Conservation (phyloP, 164 flowering plant genomes). For the Annona cherimola region DNA sequence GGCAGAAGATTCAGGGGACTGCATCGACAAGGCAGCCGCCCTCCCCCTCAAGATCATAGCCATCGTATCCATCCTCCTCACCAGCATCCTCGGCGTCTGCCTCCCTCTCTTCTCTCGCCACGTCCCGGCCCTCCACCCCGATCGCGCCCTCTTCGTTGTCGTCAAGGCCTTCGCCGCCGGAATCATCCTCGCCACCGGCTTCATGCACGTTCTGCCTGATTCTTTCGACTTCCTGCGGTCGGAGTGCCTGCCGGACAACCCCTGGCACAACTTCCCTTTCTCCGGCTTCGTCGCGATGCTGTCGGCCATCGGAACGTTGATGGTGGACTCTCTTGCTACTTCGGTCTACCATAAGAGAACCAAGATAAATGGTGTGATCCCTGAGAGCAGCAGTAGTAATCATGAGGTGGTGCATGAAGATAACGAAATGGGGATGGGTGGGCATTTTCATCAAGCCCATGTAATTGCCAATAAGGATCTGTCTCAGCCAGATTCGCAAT, state of each 20-base stretch:
- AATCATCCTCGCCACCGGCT: slow-evolving; percentile 28
- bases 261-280: slow-evolving; percentile 34
- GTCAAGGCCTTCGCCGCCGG: slow-evolving; percentile 31
- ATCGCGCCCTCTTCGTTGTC: slow-evolving; percentile 17
- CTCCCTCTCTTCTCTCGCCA: slow-evolving; percentile 16
- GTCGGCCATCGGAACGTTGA: slow-evolving; percentile 24
- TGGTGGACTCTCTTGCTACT: slow-evolving; percentile 32
- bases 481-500: slow-evolving; percentile 9
- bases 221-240: slow-evolving; percentile 24
- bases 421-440: slow-evolving; percentile 7
- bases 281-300: slow-evolving; percentile 27
- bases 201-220: slow-evolving; percentile 32
- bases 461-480: background rate
- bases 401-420: slow-evolving; percentile 1
- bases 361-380: slow-evolving; percentile 3
- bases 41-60: slow-evolving; percentile 22
- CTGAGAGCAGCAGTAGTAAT: background rate
- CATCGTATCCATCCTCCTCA: slow-evolving; percentile 20
- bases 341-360: slow-evolving; percentile 9
- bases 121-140: slow-evolving; percentile 21
- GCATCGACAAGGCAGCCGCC: slow-evolving; percentile 16
- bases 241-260: slow-evolving; percentile 21
- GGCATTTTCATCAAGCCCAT: slow-evolving; percentile 12
- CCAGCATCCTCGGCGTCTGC: slow-evolving; percentile 26
- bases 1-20: slow-evolving; percentile 2